Evolutionary conservation across 192 early-diverging fungal species (phyloP).

Genomic region (Linnemannia exigua): DNA sequence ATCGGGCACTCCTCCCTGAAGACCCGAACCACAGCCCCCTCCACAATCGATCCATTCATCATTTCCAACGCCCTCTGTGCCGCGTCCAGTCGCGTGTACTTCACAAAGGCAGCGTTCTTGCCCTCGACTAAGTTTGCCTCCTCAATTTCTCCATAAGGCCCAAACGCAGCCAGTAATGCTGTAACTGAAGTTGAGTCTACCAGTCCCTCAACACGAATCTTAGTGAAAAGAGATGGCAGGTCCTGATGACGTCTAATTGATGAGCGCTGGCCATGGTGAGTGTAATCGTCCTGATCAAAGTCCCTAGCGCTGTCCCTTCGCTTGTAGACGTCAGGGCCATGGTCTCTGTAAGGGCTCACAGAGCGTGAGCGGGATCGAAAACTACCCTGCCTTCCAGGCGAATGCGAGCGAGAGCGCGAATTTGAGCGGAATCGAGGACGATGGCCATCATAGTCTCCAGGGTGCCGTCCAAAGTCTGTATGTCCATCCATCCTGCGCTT

Average conservation of each 20-base stretch:
- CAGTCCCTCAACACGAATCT: background rate
- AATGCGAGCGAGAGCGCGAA: constrained; percentile 40
- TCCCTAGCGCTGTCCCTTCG: constrained; percentile 7
- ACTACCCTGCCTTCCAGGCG: constrained; percentile 1
- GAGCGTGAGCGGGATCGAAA: constrained; percentile 9
- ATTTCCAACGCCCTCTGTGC: constrained; percentile 58
- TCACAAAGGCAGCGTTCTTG: constrained; percentile 64
- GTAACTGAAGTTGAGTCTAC: background rate
- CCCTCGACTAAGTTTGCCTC: constrained; percentile 61
- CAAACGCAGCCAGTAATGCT: constrained; percentile 29
- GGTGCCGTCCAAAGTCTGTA: constrained; percentile 11
- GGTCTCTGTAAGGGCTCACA: background rate
- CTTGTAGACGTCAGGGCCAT: background rate
- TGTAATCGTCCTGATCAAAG: background rate
- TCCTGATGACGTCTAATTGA: background rate
- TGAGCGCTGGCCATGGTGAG: background rate
- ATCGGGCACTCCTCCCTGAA: background rate
- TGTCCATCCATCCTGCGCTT: constrained; percentile 33
- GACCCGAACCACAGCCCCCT: constrained; percentile 33
- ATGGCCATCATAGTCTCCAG: constrained; percentile 24
- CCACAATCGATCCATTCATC: constrained; percentile 42
- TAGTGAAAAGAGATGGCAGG: background rate
- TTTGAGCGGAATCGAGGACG: constrained; percentile 13
- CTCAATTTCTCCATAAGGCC: constrained; percentile 56
- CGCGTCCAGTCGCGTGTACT: constrained; percentile 45